A percentile compares a stretch with the other conserved stretches of the same genome.
Evolutionary conservation across 768 basidiomycete species (phyloP).

Genomic region (Amanita fuliginea): DNA sequence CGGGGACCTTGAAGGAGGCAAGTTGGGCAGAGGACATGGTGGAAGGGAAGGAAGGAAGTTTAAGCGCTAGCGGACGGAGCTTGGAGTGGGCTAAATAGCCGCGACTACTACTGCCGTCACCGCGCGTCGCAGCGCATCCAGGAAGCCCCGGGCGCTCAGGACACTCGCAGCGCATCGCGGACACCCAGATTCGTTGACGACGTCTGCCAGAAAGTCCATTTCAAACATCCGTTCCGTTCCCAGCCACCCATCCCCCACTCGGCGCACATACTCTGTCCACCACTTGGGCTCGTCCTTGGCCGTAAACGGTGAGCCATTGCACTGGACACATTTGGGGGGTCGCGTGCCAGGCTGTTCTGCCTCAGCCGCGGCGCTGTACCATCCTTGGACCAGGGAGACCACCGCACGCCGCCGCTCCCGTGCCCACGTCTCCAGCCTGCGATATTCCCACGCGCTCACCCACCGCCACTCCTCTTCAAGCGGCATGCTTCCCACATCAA

Average conservation of each 20-base stretch:
- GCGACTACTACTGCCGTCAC: slow-evolving; percentile 31
- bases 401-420: slow-evolving; percentile 40
- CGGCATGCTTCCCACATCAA: slow-evolving; percentile 44
- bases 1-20: slow-evolving; percentile 78
- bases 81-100: neutral
- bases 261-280: slow-evolving; percentile 54
- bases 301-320: slow-evolving; percentile 38
- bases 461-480: slow-evolving; percentile 51
- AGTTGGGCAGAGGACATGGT: slow-evolving; percentile 66
- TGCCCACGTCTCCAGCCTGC: slow-evolving; percentile 52
- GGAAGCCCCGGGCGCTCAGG: slow-evolving; percentile 45
- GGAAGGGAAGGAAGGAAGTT: slow-evolving; percentile 4
- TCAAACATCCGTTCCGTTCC: slow-evolving; percentile 33
- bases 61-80: neutral
- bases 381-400: slow-evolving; percentile 19
- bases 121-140: slow-evolving; percentile 39
- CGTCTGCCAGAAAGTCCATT: slow-evolving; percentile 45
- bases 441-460: slow-evolving; percentile 61
- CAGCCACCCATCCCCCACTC: slow-evolving; percentile 41
- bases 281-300: slow-evolving; percentile 47
- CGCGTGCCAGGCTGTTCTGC: neutral
- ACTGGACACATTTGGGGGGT: slow-evolving; percentile 52
- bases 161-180: slow-evolving; percentile 57
- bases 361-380: neutral
- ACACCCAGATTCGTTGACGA: slow-evolving; percentile 41